phyloP scores from a whole-genome alignment of 345 rosid genomes.

The Melaleuca quinquenervia region DNA sequence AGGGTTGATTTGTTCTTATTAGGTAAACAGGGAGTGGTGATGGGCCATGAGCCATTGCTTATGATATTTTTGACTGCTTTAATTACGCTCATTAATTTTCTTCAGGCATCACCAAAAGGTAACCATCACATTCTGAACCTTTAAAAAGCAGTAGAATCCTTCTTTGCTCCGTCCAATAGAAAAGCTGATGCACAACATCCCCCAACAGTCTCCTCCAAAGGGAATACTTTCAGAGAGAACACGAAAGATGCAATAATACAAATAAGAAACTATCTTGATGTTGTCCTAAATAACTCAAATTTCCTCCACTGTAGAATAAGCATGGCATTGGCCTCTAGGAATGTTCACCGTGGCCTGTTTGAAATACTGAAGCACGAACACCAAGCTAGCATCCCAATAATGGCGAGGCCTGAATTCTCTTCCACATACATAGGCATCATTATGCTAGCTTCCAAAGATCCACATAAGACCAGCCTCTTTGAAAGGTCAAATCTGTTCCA shows the following conservation, averaged over 20 bases:
- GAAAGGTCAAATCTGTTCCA: constrained; percentile 56
- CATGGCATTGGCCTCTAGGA: not conserved
- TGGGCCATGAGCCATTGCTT: not conserved
- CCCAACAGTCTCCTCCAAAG: not conserved
- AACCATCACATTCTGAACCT: not conserved
- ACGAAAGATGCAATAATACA: not conserved
- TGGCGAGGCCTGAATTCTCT: not conserved
- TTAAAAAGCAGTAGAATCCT: not conserved
- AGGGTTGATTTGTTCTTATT: not conserved
- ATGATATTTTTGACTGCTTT: not conserved
- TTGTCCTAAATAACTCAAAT: not conserved
- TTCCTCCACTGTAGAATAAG: constrained; percentile 1
- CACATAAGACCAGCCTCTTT: constrained; percentile 49
- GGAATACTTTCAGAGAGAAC: not conserved
- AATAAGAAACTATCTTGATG: not conserved
- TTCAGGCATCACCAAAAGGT: not conserved
- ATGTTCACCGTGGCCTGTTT: not conserved
- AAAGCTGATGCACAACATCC: not conserved
- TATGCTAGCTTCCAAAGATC: constrained; percentile 31
- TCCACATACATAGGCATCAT: constrained; percentile 19
- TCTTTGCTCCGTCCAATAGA: not conserved
- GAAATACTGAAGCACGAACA: not conserved
- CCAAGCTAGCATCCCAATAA: not conserved
- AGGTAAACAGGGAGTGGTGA: not conserved
- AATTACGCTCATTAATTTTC: not conserved